Evolutionary conservation across 129 eudicot genomes (phyloP).

Genomic region (Escallonia rubra): DNA sequence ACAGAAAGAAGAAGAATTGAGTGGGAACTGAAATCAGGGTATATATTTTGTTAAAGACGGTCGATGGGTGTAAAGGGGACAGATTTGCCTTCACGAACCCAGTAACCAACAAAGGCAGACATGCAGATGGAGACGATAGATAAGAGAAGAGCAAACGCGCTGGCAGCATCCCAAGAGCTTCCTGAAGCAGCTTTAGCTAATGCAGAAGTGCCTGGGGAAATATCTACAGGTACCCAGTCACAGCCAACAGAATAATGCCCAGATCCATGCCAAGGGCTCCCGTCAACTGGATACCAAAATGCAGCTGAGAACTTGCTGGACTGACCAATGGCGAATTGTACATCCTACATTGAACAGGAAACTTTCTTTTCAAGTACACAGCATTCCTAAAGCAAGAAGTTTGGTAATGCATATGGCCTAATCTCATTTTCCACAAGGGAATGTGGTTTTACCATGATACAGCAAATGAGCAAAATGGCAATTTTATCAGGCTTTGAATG

Average conservation of each 20-base stretch:
- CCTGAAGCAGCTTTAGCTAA: slow-evolving; percentile 1
- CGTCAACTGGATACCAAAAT: slow-evolving; percentile 59
- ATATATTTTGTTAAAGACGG: slow-evolving; percentile 12
- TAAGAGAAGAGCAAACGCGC: slow-evolving; percentile 44
- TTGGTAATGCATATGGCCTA: no score
- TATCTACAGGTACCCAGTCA: slow-evolving; percentile 49
- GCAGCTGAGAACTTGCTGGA: slow-evolving; percentile 59
- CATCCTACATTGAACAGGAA: slow-evolving; percentile 36
- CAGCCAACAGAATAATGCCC: slow-evolving; percentile 56
- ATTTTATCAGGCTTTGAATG: no score
- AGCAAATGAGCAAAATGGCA: no score
- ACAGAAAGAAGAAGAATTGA: no score
- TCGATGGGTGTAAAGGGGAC: slow-evolving; percentile 39
- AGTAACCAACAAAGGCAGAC: slow-evolving; percentile 41
- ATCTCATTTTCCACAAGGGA: no score
- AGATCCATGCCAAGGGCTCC: slow-evolving; percentile 66
- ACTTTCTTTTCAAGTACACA: background rate
- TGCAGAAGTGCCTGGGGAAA: slow-evolving; percentile 19
- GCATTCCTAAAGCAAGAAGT: background rate
- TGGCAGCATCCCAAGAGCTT: slow-evolving; percentile 42
- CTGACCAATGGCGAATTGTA: slow-evolving; percentile 53
- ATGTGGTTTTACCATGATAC: no score
- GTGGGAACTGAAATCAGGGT: no score
- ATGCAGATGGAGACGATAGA: slow-evolving; percentile 40
- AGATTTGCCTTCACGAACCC: slow-evolving; percentile 16